phyloP scores from a whole-genome alignment of 2,329 filamentous ascomycete species.

The Cladosporium sphaerospermum region DNA sequence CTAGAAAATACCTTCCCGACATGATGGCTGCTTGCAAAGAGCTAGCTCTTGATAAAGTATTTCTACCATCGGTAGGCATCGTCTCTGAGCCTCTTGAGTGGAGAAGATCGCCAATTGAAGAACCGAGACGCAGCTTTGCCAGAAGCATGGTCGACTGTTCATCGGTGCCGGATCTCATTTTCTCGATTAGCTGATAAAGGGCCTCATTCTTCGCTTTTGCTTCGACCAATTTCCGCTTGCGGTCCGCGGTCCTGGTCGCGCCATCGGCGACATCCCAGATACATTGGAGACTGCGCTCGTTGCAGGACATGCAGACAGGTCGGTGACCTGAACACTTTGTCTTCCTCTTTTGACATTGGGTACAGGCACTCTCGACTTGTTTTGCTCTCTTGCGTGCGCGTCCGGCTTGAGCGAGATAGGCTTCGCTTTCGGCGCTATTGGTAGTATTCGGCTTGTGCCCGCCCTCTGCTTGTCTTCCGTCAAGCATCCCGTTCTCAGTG shows the following conservation, averaged over 20 bases:
- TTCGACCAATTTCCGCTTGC: conserved; percentile 1
- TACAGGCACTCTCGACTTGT: conserved; percentile 9
- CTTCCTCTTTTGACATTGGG: conserved; percentile 10
- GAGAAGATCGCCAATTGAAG: not conserved
- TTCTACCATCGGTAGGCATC: not conserved
- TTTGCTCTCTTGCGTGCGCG: conserved; percentile 4
- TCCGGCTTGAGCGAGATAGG: not conserved
- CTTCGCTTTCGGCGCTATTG: not conserved
- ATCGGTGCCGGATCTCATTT: conserved; percentile 2
- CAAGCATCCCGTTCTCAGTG: too few species aligned
- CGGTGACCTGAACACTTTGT: conserved; percentile 10
- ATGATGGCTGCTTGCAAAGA: not conserved
- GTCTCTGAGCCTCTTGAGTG: not conserved
- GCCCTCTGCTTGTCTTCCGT: too few species aligned
- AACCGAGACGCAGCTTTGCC: conserved; percentile 3
- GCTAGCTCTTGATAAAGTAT: not conserved
- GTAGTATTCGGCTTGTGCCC: too few species aligned
- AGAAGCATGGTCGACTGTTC: conserved; percentile 7
- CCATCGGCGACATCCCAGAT: conserved; percentile 10
- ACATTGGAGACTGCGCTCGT: conserved; percentile 6
- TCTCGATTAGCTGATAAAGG: not conserved
- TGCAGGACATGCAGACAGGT: conserved; percentile 3
- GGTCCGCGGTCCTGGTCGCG: conserved; percentile 6
- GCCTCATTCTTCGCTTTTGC: not conserved
- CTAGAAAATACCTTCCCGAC: not conserved